Evolutionary conservation across 345 rosid species (phyloP), one percentile per base, ranked within the genome.

Genomic region (Toxicodendron radicans): DNA sequence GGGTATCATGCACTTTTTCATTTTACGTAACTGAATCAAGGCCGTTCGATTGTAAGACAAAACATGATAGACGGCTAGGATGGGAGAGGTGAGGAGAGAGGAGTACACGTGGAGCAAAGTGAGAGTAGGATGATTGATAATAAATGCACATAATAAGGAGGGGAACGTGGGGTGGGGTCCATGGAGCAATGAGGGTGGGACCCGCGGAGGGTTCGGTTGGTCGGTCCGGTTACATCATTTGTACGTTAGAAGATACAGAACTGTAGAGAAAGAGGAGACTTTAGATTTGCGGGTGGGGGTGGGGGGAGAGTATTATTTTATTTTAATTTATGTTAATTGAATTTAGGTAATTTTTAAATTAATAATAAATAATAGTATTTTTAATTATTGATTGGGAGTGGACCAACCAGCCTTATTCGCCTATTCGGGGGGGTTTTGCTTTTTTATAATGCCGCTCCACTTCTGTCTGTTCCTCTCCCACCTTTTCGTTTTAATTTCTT

Each of bases 151-250:
- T 72, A 74, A 74, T 58, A 72, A 69, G 70, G 61, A 66, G 51
- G 70, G 64, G 72, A 78, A 75, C 83, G 78, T 68, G 76, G 77
- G n/a, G 60, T 48, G 76, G 78, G 79, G n/a, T 11, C 85, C 79
- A 38, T 8, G 3, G 16, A n/a, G 48, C 59, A 76, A 57, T 21
- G 53, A 10, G 10, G 3, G 10, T 62, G 74, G 78, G 78, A 11
- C 27, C 83, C 77, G 66, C 27, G 0, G 64, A 10, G 38, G 66
- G 76, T 79, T 75, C 68, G 66, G 75, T 74, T 68, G 76, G 83
- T 84, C 80, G 72, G 78, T 68, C 73, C 68, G 57, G 70, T 75
- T 79, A 66, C 81, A 66, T 81, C 77, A 30, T 61, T 70, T 75
- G 79, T 52, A 72, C 80, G 66, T 62, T 69, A n/a, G 71, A 49